Conservation (phyloP, 306 rosid species). For the Mucuna pruriens region DNA sequence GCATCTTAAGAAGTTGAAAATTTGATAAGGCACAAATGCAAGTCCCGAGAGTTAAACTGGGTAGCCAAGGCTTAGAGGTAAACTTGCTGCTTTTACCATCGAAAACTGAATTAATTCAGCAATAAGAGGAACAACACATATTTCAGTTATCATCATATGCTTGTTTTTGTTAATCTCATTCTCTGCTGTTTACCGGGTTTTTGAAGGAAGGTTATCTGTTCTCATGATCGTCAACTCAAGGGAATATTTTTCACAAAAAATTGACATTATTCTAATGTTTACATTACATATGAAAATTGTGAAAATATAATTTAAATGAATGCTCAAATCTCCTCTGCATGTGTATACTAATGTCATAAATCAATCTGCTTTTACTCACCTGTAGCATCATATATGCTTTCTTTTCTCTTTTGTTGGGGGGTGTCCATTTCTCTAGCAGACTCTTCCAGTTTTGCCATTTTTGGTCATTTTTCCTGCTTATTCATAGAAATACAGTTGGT, state of each 20-base stretch:
- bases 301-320: neutral
- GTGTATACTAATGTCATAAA: neutral
- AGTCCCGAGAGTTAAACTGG: conserved; percentile 70
- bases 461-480: no score
- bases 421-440: no score
- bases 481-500: neutral
- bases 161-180: neutral
- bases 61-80: conserved; percentile 81
- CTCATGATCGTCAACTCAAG: neutral
- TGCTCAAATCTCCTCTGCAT: neutral
- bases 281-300: neutral
- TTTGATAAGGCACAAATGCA: no score
- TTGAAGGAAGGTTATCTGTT: neutral
- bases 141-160: neutral
- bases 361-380: neutral
- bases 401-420: no score
- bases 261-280: neutral
- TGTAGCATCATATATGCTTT: neutral
- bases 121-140: neutral
- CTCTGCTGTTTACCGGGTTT: neutral
- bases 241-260: neutral
- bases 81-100: neutral
- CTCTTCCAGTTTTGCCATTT: no score
- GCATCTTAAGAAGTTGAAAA: no score
- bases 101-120: neutral